Percentiles rank a stretch among this genome's conserved stretches.
These are phyloP conservation scores for Triangularia verruculosa DNA, from an alignment of 2,329 filamentous ascomycete genomes.

Conservation along the genomic window DNA sequence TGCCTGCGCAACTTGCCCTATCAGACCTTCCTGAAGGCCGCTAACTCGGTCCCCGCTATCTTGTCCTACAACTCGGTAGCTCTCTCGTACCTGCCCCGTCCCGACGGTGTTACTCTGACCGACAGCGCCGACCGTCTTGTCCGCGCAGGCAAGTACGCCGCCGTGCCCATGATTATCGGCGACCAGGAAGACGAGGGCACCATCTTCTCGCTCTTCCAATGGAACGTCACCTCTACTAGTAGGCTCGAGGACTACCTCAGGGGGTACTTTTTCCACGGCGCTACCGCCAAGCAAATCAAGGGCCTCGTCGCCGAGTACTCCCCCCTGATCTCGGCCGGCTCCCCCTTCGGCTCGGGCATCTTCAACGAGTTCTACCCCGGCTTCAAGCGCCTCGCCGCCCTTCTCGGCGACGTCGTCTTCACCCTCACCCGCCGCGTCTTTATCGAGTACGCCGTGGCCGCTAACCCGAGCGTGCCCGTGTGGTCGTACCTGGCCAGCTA, in stretches of 20 bases:
- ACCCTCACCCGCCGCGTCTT: constrained; percentile 67
- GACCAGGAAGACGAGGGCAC: constrained; percentile 81
- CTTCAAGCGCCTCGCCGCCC: constrained; percentile 72
- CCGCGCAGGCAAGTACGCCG: constrained; percentile 45
- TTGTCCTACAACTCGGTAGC: constrained; percentile 66
- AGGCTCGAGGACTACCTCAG: constrained; percentile 61
- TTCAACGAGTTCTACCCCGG: constrained; percentile 73
- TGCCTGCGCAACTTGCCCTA: constrained; percentile 64
- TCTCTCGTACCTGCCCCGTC: constrained; percentile 71
- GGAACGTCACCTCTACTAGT: constrained; percentile 61
- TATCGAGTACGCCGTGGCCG: constrained; percentile 45
- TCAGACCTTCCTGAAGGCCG: constrained; percentile 60
- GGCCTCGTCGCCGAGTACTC: constrained; percentile 62
- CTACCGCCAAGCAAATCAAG: constrained; percentile 49
- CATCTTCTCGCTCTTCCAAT: constrained; percentile 66
- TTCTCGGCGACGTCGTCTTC: constrained; percentile 73
- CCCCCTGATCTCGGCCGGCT: constrained; percentile 54
- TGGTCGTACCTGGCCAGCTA: constrained; percentile 79
- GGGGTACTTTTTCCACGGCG: constrained; percentile 56
- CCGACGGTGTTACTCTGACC: constrained; percentile 62
- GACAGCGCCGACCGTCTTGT: constrained; percentile 61
- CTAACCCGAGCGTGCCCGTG: constrained; percentile 56
- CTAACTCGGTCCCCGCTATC: constrained; percentile 67
- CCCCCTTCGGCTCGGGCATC: constrained; percentile 66
- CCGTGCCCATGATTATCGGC: constrained; percentile 57